Evolutionary conservation across 139 green algal species (phyloP).

Genomic region (Pycnococcus provasolii): DNA sequence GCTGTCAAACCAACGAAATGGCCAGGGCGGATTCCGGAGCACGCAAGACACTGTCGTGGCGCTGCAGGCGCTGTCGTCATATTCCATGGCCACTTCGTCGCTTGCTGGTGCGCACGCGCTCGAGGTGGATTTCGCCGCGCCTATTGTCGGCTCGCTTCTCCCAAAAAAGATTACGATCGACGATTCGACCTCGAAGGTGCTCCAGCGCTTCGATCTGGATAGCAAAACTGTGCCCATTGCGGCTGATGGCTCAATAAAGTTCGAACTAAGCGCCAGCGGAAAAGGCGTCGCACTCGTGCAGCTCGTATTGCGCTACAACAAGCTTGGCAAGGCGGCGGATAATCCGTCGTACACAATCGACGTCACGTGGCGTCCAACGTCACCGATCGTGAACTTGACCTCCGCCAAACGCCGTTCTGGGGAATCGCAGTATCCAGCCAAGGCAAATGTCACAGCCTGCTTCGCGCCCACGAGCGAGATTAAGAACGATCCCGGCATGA

Average conservation of each 20-base stretch:
- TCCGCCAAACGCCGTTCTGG: neutral
- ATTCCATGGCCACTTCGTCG: neutral
- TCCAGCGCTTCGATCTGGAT: neutral
- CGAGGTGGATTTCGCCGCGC: neutral
- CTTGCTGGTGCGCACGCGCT: neutral
- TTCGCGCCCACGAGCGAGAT: too few species aligned
- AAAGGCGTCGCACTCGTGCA: neutral
- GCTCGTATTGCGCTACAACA: neutral
- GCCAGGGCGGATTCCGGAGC: neutral
- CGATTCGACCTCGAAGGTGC: neutral
- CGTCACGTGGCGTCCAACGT: neutral
- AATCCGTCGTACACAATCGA: neutral
- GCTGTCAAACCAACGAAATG: neutral
- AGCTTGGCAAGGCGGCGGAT: neutral
- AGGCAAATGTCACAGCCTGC: too few species aligned
- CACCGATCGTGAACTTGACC: neutral
- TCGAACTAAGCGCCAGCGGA: neutral
- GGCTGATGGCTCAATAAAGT: neutral
- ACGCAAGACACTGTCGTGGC: constrained; percentile 6
- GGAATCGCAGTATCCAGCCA: neutral
- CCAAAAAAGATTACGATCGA: neutral
- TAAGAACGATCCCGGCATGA: neutral
- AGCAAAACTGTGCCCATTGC: neutral
- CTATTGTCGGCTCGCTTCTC: neutral
- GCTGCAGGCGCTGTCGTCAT: constrained; percentile 2